Percentiles rank a stretch among this genome's conserved stretches.
phyloP scores from a whole-genome alignment of 495 filamentous ascomycete genomes.

The Penicillium fimorum region DNA sequence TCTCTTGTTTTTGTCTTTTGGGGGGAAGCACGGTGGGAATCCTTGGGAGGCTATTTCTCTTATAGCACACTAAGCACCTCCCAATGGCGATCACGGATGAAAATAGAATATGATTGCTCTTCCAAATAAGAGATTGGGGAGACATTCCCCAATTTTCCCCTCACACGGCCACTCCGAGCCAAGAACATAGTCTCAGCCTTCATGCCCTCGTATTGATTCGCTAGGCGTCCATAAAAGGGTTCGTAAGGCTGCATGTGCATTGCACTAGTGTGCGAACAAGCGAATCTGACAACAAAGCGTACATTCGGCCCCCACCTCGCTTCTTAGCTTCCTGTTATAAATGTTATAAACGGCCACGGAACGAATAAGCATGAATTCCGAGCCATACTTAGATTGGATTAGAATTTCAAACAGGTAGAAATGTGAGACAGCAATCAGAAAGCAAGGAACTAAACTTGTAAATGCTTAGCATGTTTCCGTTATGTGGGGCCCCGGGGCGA shows the following conservation, averaged over 20 bases:
- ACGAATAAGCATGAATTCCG: slow-evolving; percentile 13
- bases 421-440: neutral
- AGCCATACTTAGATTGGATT: neutral
- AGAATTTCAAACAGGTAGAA: neutral
- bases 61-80: slow-evolving; percentile 6
- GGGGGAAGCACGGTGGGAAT: neutral
- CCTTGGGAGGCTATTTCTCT: neutral
- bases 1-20: neutral
- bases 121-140: neutral
- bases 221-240: slow-evolving; percentile 3
- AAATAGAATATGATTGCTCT: slow-evolving; percentile 1
- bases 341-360: slow-evolving; percentile 12
- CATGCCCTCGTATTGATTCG: slow-evolving; percentile 6
- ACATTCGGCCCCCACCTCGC: slow-evolving; percentile 20
- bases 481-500: slow-evolving; percentile 11
- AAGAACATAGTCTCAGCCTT: slow-evolving; percentile 2
- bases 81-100: neutral
- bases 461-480: neutral
- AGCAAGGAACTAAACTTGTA: neutral
- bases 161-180: slow-evolving; percentile 9
- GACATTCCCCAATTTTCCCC: neutral
- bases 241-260: slow-evolving; percentile 33
- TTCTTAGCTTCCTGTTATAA: slow-evolving; percentile 9
- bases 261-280: slow-evolving; percentile 20
- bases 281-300: slow-evolving; percentile 1